phyloP scores from a whole-genome alignment of 1,284 basidiomycete species.

The Taiwanofungus camphoratus region DNA sequence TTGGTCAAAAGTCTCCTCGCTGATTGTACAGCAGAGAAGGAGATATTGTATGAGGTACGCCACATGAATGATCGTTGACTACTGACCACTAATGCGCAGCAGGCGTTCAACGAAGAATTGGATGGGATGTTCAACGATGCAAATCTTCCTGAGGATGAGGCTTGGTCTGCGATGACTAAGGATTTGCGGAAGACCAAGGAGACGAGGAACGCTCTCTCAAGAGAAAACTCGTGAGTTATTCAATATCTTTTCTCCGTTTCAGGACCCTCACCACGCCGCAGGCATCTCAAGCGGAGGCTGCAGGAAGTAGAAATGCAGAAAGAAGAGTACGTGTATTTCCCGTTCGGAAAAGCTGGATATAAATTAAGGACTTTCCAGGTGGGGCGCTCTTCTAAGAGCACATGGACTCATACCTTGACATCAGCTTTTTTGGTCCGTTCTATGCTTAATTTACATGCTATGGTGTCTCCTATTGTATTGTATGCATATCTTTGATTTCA shows the following conservation, averaged over 20 bases:
- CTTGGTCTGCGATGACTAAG: constrained; percentile 65
- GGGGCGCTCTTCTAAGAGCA: constrained; percentile 56
- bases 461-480: constrained; percentile 6
- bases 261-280: constrained; percentile 25
- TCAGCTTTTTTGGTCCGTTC: neutral
- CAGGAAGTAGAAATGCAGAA: constrained; percentile 69
- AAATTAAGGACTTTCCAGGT: constrained; percentile 36
- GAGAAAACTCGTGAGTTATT: constrained; percentile 71
- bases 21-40: constrained; percentile 80
- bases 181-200: constrained; percentile 75
- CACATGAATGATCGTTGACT: constrained; percentile 5
- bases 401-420: constrained; percentile 43
- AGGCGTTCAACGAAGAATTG: constrained; percentile 91
- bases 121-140: constrained; percentile 83
- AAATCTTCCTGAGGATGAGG: constrained; percentile 72
- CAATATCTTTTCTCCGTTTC: neutral
- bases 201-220: constrained; percentile 60
- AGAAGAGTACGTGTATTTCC: constrained; percentile 59
- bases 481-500: constrained; percentile 1
- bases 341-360: constrained; percentile 1
- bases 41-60: constrained; percentile 84
- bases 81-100: constrained; percentile 8
- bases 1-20: constrained; percentile 69
- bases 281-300: constrained; percentile 65
- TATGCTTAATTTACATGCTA: constrained; percentile 11